Evolutionary conservation across 495 filamentous ascomycete species (phyloP), one percentile per base, ranked within the genome.

Genomic region (Penicillium soppii): DNA sequence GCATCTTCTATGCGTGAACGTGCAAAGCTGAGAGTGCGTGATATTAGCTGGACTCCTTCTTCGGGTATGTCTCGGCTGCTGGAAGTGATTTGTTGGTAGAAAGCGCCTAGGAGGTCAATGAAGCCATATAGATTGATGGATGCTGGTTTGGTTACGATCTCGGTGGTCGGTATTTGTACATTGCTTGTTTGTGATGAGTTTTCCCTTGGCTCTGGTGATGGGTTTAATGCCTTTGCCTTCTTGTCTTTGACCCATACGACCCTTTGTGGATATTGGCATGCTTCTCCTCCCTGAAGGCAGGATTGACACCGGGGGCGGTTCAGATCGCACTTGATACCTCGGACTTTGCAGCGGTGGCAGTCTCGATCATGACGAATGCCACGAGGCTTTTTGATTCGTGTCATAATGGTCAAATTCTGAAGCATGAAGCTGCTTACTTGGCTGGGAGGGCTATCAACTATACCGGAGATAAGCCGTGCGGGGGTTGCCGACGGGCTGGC

Each of bases 341-440:
- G 57, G 23, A 20, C 36, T 46, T 63, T 65, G 41, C 67, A 70
- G 30, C 53, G 59, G 23, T 56, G 43, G 35, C 67, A 70, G 33
- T 70, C 63, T 17, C 67, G 66, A 47, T 70, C 67, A 25, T 65
- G 57, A 10, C 67, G 62, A 29, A 71, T 68, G 7, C 68, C 61
- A 9, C 67, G 66, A 21, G 65, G 63, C 53, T 69, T 72, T 38
- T 64, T 64, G n/a, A 43, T 30, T 12, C 46, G 25, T 12, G 46
- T 39, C 59, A 63, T 64, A 4, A 10, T 35, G 22, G 43, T 39
- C n/a, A n/a, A n/a, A n/a, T n/a, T n/a, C n/a, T 17, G 16, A 9
- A 17, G 23, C n/a, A 6, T 8, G 27, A 26, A 27, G 3, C 22
- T 46, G 12, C 17, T 20, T 41, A 12, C 15, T 16, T 44, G 38